These are phyloP conservation scores for Termitomyces sp. DNA, from an alignment of 768 basidiomycete species.

Conservation along the genomic window DNA sequence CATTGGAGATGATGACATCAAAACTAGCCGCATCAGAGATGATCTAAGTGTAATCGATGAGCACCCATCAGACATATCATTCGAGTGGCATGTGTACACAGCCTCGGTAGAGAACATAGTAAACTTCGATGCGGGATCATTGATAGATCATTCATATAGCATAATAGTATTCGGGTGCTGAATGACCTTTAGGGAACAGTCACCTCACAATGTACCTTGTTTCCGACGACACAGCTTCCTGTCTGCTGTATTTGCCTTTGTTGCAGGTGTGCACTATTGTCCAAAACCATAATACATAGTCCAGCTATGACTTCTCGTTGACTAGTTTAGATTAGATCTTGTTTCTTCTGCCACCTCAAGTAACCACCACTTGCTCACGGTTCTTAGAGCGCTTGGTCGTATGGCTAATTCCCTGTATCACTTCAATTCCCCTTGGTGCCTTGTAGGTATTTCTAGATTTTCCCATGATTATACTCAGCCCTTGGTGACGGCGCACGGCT, in stretches of 20 bases:
- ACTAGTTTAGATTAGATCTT: background rate
- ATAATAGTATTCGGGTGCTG: constrained; percentile 13
- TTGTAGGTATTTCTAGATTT: constrained; percentile 5
- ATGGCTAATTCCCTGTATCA: constrained; percentile 3
- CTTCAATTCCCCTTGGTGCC: constrained; percentile 4
- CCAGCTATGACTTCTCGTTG: constrained; percentile 3
- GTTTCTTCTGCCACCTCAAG: background rate
- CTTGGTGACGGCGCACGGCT: constrained; percentile 16
- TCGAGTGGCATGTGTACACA: constrained; percentile 12
- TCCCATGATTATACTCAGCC: constrained; percentile 3
- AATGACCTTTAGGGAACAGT: constrained; percentile 7
- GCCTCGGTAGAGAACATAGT: constrained; percentile 9
- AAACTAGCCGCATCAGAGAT: background rate
- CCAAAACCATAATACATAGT: background rate
- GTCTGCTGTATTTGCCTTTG: constrained; percentile 7
- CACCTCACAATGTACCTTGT: constrained; percentile 1
- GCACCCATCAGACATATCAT: constrained; percentile 5
- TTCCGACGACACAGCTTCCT: constrained; percentile 17
- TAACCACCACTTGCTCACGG: constrained; percentile 1
- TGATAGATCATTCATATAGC: constrained; percentile 15
- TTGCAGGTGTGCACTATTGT: constrained; percentile 9
- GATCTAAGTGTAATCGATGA: background rate
- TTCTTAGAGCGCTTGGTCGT: constrained; percentile 5
- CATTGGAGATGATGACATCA: background rate
- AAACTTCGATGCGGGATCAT: constrained; percentile 14